Conservation (phyloP, 2,329 filamentous ascomycete species). For the Arthroderma sp. region DNA sequence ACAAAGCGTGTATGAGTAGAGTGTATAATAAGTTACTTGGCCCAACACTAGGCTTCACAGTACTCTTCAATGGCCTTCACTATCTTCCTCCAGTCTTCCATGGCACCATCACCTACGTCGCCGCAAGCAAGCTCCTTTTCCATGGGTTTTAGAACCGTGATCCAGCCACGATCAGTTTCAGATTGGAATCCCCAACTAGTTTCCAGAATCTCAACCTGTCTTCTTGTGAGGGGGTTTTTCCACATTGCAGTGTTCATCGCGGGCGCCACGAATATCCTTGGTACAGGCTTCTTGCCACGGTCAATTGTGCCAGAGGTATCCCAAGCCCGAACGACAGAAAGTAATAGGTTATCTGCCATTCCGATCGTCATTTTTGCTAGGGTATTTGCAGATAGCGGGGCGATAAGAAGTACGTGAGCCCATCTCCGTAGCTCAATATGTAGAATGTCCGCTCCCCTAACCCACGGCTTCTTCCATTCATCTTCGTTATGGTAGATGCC, state of each 20-base stretch:
- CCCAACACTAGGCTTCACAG: slow-evolving; percentile 5
- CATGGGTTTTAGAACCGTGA: slow-evolving; percentile 18
- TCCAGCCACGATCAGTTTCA: slow-evolving; percentile 28
- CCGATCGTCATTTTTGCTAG: slow-evolving; percentile 74
- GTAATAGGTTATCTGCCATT: slow-evolving; percentile 62
- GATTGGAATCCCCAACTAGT: slow-evolving; percentile 51
- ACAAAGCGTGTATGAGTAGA: not conserved
- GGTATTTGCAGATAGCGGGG: slow-evolving; percentile 71
- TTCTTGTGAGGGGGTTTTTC: slow-evolving; percentile 63
- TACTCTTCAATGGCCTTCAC: slow-evolving; percentile 49
- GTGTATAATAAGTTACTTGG: not conserved
- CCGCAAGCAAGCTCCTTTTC: slow-evolving; percentile 56
- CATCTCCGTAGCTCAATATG: slow-evolving; percentile 80
- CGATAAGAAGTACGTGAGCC: slow-evolving; percentile 70
- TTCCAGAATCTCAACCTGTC: slow-evolving; percentile 55
- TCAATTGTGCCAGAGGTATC: slow-evolving; percentile 46
- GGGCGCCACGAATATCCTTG: slow-evolving; percentile 58
- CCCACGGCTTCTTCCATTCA: slow-evolving; percentile 74
- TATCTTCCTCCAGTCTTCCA: slow-evolving; percentile 65
- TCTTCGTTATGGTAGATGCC: slow-evolving; percentile 71
- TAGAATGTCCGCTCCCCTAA: slow-evolving; percentile 63
- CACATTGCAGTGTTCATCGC: slow-evolving; percentile 86
- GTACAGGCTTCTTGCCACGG: slow-evolving; percentile 31
- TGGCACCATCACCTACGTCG: slow-evolving; percentile 65
- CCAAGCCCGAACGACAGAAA: slow-evolving; percentile 72